Evolutionary conservation across 2,329 filamentous ascomycete genomes (phyloP), one percentile per base, ranked within the genome.

Genomic region (Lecanicillium sp.): DNA sequence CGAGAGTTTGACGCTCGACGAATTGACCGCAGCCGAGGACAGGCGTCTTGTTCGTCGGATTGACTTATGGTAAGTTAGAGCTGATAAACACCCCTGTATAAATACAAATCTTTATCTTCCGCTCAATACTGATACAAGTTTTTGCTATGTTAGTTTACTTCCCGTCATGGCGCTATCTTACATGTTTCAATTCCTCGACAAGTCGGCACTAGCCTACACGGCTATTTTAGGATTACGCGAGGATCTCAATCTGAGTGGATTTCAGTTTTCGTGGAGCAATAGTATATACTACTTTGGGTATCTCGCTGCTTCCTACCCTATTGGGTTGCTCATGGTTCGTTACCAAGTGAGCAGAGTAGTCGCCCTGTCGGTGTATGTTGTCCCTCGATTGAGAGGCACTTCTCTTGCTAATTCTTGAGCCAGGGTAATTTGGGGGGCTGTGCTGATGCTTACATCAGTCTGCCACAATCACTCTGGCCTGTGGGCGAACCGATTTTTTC

Each of bases 131-230:
- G 29, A n/a, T 6, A 13, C 14, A 30, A n/a, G 12, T n/a, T 13
- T 30, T 30, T 30, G 11, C 25, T 28, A 8, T 18, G 6, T n/a
- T 22, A 68, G 67, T 56, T 46, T 76, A 20, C 66, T 80, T 54
- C 77, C 67, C 4, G 43, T 67, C 42, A 65, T 70, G 62, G 73
- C 57, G 40, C 63, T 46, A 48, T 72, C 64, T 1, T 80, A 80
- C 48, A 67, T 72, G n/a, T 57, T 79, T 5, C 75, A 80, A 43
- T 80, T 71, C 45, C 60, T 76, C 2, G 77, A 81, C 56, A 80
- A 81, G 52, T 71, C 70, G 0, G 68, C 67, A 0, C 55, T 78
- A 2, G 64, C 59, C n/a, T 71, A 71, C 50, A 66, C 69, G 0
- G 65, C 66, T 28, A 59, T 73, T 44, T 64, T 73, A 63, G 67